Base-by-base conservation (phyloP, 1,284 basidiomycete genomes). In the Leucoagaricus sp. region DNA sequence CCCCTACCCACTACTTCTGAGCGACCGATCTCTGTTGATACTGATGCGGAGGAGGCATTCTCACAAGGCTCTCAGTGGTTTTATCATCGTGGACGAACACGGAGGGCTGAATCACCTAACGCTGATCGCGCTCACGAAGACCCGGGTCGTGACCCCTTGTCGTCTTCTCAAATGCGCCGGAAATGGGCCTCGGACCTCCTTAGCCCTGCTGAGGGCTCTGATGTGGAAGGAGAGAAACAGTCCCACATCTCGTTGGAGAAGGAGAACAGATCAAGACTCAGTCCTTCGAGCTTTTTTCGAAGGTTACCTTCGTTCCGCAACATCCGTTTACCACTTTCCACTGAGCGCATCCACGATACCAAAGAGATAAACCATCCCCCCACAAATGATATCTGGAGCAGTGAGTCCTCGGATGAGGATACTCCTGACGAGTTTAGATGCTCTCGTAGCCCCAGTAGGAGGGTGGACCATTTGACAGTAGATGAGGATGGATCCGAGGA, bases 11-110 rank as follows among this genome's bases (percentile, higher is more conserved):
- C 67, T 55, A 73, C 66, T 41, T 74, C 70, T 15, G 85, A 87
- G 42, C 67, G 71, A 13, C 83, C 82, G 8, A 65, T 87, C 44
- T 79, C 84, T 13, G 74, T 82, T 50, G 86, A 89, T 62, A 82
- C 83, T 1, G 86, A 89, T 61, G 73, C 78, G 1, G 84, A 85
- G 66, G 73, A 67, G 12, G 81, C 79, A 1, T 83, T 83, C 61
- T 64, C 67, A 41, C 79, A 79, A 50, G 79, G 77, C 2, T 77
- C 80, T 28, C 71, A 72, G 34, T 76, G 77, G 70, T 81, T 80
- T 57, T 81, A 80, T 60, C 68, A 64, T 52, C 70, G 71, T 26
- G 73, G 69, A 15, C 69, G 69, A 31, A 56, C 60, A 26, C 64
- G 64, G 23, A 62, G 64, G 17, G 61, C 68, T 17, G 48, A 61